Evolutionary conservation across 1,284 basidiomycete species (phyloP).

Genomic region (Phylloboletellus chloephorus): DNA sequence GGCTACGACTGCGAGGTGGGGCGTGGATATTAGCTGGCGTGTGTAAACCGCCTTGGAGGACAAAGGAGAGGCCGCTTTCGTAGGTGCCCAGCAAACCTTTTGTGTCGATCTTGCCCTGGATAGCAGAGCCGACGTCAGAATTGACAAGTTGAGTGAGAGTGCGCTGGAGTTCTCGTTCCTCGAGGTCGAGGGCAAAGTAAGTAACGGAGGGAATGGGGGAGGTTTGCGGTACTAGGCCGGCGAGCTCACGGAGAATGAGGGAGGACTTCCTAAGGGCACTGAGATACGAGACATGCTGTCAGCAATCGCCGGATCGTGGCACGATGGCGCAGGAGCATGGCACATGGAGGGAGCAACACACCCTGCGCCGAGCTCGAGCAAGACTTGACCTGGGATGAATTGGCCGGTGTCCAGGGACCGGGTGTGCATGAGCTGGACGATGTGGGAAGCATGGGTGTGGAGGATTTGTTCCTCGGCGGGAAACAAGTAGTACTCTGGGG

Average conservation of each 20-base stretch:
- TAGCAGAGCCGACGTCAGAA: conserved; percentile 57
- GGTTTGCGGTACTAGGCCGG: conserved; percentile 41
- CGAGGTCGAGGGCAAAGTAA: conserved; percentile 93
- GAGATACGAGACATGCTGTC: conserved; percentile 11
- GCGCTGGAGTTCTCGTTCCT: conserved; percentile 79
- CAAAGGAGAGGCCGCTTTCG: conserved; percentile 71
- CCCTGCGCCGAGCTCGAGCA: conserved; percentile 87
- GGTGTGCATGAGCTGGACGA: conserved; percentile 70
- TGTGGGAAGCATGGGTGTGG: conserved; percentile 56
- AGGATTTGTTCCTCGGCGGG: conserved; percentile 70
- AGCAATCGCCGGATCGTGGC: conserved; percentile 8
- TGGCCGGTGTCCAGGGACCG: conserved; percentile 36
- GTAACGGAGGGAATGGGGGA: conserved; percentile 52
- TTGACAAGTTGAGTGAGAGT: conserved; percentile 67
- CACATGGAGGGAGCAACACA: too few species aligned
- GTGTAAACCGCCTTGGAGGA: conserved; percentile 55
- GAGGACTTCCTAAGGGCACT: conserved; percentile 90
- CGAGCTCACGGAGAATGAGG: conserved; percentile 75
- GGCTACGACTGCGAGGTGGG: neutral
- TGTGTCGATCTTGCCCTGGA: conserved; percentile 66
- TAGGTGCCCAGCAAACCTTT: conserved; percentile 89
- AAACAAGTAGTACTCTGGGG: conserved; percentile 88
- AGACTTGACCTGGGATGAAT: conserved; percentile 45
- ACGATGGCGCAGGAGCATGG: too few species aligned
- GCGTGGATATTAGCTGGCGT: conserved; percentile 1